Conservation (phyloP, 179 eudicot species). For the Spinacia oleracea region DNA sequence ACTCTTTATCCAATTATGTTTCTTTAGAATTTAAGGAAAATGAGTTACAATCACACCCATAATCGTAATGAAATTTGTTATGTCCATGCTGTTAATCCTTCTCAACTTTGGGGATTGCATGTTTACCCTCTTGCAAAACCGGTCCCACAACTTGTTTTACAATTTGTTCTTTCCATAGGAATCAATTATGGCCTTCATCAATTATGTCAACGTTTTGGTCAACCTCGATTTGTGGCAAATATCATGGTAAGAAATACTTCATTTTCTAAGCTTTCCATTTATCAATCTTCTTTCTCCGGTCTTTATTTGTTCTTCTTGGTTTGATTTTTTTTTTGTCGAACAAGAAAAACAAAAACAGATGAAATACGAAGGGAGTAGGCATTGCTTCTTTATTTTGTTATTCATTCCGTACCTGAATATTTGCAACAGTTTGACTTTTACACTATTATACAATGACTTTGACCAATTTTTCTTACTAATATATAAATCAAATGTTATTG, state of each 20-base stretch:
- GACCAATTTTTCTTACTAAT: too few species aligned
- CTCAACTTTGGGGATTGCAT: conserved; percentile 33
- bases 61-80: conserved; percentile 18
- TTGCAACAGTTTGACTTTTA: too few species aligned
- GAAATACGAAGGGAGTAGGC: too few species aligned
- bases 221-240: conserved; percentile 57
- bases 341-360: too few species aligned
- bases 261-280: background rate
- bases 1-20: background rate
- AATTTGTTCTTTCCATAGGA: conserved; percentile 40
- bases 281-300: background rate
- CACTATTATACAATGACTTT: too few species aligned
- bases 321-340: background rate
- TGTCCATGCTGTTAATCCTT: background rate
- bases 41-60: conserved; percentile 1
- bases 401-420: too few species aligned
- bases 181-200: conserved; percentile 35
- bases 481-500: too few species aligned
- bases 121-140: conserved; percentile 34
- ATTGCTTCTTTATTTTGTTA: too few species aligned
- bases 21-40: background rate
- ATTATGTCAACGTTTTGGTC: conserved; percentile 36
- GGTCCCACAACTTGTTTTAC: conserved; percentile 48
- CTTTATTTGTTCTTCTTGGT: too few species aligned
- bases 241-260: conserved; percentile 47